A percentile compares a stretch with the other conserved stretches of the same genome.
phyloP scores from a whole-genome alignment of 805 yeast genomes.

The Yarrowia sp. region DNA sequence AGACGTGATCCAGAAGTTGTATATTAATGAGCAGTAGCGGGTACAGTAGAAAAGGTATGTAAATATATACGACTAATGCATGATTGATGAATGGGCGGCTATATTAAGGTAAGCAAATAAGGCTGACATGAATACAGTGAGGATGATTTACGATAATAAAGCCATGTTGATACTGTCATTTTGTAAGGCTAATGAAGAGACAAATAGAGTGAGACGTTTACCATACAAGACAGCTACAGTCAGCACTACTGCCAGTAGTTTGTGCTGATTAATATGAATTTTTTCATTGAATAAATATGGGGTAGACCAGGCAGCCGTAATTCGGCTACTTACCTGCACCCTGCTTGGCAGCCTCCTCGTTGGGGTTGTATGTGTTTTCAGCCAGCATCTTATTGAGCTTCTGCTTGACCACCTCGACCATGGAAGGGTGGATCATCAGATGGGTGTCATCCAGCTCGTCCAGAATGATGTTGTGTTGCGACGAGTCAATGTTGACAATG shows the following conservation, averaged over 20 bases:
- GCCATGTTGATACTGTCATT: too few species aligned
- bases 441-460: constrained; percentile 91
- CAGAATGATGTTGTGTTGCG: constrained; percentile 66
- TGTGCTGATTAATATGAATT: too few species aligned
- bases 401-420: constrained; percentile 69
- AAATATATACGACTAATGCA: constrained; percentile 10
- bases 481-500: constrained; percentile 76
- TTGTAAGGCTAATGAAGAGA: too few species aligned
- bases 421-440: constrained; percentile 71
- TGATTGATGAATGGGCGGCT: not conserved
- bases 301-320: too few species aligned
- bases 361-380: constrained; percentile 84
- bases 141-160: too few species aligned
- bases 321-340: not conserved
- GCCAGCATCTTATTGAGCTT: constrained; percentile 76
- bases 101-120: too few species aligned
- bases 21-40: constrained; percentile 13
- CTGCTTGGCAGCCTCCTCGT: constrained; percentile 46
- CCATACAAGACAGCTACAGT: too few species aligned
- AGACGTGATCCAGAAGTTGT: constrained; percentile 37
- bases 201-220: not conserved
- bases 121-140: too few species aligned
- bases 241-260: too few species aligned
- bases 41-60: not conserved
- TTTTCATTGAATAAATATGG: not conserved